Percentiles rank a stretch among this genome's conserved stretches.
These are phyloP conservation scores for Phaeolepiota aurea DNA, from an alignment of 768 basidiomycete genomes.

Conservation along the genomic window DNA sequence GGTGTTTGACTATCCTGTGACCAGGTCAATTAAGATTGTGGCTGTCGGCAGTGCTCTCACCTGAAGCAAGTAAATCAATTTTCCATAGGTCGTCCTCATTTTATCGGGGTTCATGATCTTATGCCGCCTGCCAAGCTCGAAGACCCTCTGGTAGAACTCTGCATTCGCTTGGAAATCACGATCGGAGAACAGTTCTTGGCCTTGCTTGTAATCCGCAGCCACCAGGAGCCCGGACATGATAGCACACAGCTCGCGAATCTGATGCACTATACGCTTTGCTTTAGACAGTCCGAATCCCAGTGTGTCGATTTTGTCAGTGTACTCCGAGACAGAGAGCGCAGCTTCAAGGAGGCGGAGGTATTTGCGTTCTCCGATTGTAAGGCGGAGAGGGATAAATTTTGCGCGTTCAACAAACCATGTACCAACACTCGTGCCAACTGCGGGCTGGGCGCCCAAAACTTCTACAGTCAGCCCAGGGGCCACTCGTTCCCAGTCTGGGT, in stretches of 20 bases:
- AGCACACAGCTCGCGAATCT: slow-evolving; percentile 81
- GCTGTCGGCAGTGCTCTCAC: too few species aligned
- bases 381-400: slow-evolving; percentile 73
- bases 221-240: slow-evolving; percentile 80
- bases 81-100: slow-evolving; percentile 85
- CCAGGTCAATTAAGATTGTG: too few species aligned
- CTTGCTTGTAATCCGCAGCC: slow-evolving; percentile 80
- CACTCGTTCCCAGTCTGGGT: slow-evolving; percentile 36
- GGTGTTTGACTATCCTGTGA: slow-evolving; percentile 74
- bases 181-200: slow-evolving; percentile 79
- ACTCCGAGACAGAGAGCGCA: slow-evolving; percentile 77
- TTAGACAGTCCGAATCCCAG: slow-evolving; percentile 71
- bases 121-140: slow-evolving; percentile 77
- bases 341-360: slow-evolving; percentile 80
- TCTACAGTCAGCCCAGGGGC: slow-evolving; percentile 22
- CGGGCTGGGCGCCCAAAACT: slow-evolving; percentile 47
- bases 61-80: slow-evolving; percentile 77
- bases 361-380: slow-evolving; percentile 71
- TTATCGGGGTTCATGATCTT: slow-evolving; percentile 93
- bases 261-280: slow-evolving; percentile 80
- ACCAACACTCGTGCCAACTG: slow-evolving; percentile 53
- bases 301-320: slow-evolving; percentile 87
- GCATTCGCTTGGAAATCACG: slow-evolving; percentile 76
- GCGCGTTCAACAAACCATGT: slow-evolving; percentile 84
- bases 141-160: slow-evolving; percentile 72